These are phyloP conservation scores for Sporothrix pseudoabietina DNA, from an alignment of 2,329 filamentous ascomycete species.

Conservation along the genomic window DNA sequence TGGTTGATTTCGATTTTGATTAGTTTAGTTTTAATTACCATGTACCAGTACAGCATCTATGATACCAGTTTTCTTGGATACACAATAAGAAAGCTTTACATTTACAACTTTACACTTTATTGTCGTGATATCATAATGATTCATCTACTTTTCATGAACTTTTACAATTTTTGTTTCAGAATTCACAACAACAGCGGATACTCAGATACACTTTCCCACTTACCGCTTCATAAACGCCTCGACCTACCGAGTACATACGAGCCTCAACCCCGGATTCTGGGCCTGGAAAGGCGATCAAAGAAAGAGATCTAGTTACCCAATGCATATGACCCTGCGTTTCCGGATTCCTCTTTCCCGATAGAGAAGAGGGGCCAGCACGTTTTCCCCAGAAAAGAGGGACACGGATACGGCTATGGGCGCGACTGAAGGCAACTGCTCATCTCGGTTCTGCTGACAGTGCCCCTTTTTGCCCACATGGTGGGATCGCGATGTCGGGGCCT, in stretches of 20 bases:
- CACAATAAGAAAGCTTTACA: background rate
- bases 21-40: background rate
- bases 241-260: too few species aligned
- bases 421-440: background rate
- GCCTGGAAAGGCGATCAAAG: background rate
- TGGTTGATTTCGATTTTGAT: too few species aligned
- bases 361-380: background rate
- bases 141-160: background rate
- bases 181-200: too few species aligned
- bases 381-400: conserved; percentile 6
- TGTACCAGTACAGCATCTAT: background rate
- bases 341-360: background rate
- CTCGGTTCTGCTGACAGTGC: background rate
- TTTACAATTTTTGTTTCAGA: too few species aligned
- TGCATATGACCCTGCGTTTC: background rate
- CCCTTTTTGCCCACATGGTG: background rate
- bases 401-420: background rate
- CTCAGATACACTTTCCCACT: background rate
- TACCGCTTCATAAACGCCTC: background rate
- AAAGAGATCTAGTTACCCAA: conserved; percentile 14
- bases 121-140: too few species aligned
- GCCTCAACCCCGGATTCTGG: conserved; percentile 4
- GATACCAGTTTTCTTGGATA: background rate
- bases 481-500: background rate
- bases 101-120: too few species aligned